Percentiles rank a stretch among this genome's conserved stretches.
Evolutionary conservation across 2,329 filamentous ascomycete genomes (phyloP).

Genomic region (Neospermospora avenae): DNA sequence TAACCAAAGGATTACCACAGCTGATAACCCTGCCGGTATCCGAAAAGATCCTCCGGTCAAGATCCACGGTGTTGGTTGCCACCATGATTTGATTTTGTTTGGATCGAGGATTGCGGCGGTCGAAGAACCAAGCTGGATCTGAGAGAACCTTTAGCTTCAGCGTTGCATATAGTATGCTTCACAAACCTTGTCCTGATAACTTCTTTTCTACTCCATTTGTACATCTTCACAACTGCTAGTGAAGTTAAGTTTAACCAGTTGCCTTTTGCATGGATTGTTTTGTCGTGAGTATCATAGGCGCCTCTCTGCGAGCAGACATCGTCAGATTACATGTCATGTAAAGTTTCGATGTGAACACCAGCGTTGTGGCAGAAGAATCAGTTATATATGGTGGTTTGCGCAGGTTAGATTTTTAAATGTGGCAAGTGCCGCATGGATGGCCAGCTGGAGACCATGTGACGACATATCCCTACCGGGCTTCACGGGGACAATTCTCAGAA

Average conservation of each 20-base stretch:
- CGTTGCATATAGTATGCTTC: slow-evolving; percentile 8
- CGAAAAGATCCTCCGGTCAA: slow-evolving; percentile 8
- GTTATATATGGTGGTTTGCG: not conserved
- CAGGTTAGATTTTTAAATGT: not conserved
- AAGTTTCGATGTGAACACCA: not conserved
- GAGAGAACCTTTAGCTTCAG: slow-evolving; percentile 11
- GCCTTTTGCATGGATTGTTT: slow-evolving; percentile 12
- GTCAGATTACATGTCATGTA: not conserved
- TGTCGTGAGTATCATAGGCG: slow-evolving; percentile 9
- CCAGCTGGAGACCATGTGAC: not conserved
- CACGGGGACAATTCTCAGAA: not conserved
- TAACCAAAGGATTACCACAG: slow-evolving; percentile 11
- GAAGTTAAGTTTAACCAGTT: slow-evolving; percentile 16
- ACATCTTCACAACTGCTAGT: slow-evolving; percentile 13
- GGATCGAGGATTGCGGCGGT: slow-evolving; percentile 13
- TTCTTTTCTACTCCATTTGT: slow-evolving; percentile 14
- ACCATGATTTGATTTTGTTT: slow-evolving; percentile 17
- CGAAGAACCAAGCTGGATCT: slow-evolving; percentile 12
- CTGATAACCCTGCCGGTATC: slow-evolving; percentile 5
- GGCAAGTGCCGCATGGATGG: not conserved
- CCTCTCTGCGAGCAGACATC: slow-evolving; percentile 7
- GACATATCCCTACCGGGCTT: not conserved
- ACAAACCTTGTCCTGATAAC: slow-evolving; percentile 16
- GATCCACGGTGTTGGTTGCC: slow-evolving; percentile 5
- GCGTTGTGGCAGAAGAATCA: not conserved